phyloP scores from a whole-genome alignment of 2,329 filamentous ascomycete genomes.

The Zalaria sp. region DNA sequence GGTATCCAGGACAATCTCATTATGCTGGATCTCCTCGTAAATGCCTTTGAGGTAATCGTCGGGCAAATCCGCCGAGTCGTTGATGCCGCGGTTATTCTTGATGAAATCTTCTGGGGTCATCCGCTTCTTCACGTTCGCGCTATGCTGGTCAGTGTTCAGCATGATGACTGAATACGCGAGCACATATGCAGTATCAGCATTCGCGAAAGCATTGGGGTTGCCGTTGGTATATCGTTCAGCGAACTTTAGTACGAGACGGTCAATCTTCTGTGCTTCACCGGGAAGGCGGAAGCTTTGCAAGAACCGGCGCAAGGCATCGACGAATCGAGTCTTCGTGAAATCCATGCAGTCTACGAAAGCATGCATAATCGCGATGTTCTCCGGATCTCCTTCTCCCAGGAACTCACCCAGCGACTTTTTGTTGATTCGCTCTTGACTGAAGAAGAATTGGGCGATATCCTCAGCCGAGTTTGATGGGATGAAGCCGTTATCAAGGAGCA shows the following conservation, averaged over 20 bases:
- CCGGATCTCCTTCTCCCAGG: conserved; percentile 80
- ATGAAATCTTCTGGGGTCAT: conserved; percentile 98
- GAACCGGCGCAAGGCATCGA: conserved; percentile 81
- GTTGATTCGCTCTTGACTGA: conserved; percentile 70
- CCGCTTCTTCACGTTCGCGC: conserved; percentile 66
- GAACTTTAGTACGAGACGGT: conserved; percentile 98
- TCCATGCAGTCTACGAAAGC: conserved; percentile 95
- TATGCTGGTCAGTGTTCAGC: conserved; percentile 93
- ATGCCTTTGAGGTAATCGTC: conserved; percentile 82
- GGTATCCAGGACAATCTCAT: conserved; percentile 90
- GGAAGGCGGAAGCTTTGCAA: conserved; percentile 89
- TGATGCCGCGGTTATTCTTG: conserved; percentile 97
- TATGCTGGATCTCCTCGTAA: conserved; percentile 78
- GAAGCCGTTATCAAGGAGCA: conserved; percentile 71
- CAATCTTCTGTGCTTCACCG: conserved; percentile 95
- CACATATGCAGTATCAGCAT: conserved; percentile 94
- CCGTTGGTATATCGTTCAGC: conserved; percentile 89
- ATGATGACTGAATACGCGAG: conserved; percentile 93
- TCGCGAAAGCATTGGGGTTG: conserved; percentile 94
- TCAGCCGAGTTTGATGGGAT: conserved; percentile 64
- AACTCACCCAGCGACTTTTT: conserved; percentile 91
- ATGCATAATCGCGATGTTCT: conserved; percentile 96
- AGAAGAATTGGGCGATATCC: conserved; percentile 73
- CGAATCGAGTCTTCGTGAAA: conserved; percentile 80
- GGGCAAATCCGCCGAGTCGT: conserved; percentile 85